Percentiles rank a stretch among this genome's conserved stretches.
phyloP scores from a whole-genome alignment of 139 green algal genomes.

The Asterochloris sp. region DNA sequence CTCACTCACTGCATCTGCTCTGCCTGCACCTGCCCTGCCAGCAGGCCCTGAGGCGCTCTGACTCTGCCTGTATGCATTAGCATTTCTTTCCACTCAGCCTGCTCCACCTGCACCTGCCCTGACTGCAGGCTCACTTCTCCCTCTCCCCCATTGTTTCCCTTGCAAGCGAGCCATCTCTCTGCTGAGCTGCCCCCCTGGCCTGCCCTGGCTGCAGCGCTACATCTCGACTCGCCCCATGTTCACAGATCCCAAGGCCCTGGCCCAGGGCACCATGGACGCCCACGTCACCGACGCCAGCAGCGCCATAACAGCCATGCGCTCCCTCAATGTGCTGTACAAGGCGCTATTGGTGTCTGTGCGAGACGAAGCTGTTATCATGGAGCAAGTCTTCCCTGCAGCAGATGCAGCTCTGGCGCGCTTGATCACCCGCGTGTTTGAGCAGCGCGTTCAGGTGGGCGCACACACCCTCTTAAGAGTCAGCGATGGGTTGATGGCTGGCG shows the following conservation, averaged over 20 bases:
- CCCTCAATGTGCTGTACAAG: conserved; percentile 40
- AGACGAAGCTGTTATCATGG: conserved; percentile 51
- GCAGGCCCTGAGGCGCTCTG: no score
- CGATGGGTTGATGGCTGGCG: no score
- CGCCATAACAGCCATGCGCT: conserved; percentile 19
- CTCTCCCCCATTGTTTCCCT: no score
- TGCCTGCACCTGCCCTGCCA: no score
- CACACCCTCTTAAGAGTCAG: no score
- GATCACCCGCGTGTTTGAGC: conserved; percentile 57
- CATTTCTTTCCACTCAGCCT: no score
- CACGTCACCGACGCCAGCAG: conserved; percentile 11
- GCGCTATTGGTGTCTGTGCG: conserved; percentile 33
- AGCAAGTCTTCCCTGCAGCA: conserved; percentile 49
- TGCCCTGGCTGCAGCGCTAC: conserved; percentile 35
- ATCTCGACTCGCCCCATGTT: conserved; percentile 52
- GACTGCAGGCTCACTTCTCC: no score
- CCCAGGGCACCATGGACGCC: background rate
- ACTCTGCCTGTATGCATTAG: no score
- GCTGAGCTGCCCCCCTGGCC: background rate
- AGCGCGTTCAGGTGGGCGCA: conserved; percentile 41
- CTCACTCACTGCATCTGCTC: no score
- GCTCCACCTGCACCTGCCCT: no score
- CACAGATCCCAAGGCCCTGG: conserved; percentile 36
- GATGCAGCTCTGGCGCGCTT: conserved; percentile 34
- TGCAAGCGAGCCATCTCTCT: no score